phyloP scores from a whole-genome alignment of 108 stramenopile genomes.

The Seminavis robusta region DNA sequence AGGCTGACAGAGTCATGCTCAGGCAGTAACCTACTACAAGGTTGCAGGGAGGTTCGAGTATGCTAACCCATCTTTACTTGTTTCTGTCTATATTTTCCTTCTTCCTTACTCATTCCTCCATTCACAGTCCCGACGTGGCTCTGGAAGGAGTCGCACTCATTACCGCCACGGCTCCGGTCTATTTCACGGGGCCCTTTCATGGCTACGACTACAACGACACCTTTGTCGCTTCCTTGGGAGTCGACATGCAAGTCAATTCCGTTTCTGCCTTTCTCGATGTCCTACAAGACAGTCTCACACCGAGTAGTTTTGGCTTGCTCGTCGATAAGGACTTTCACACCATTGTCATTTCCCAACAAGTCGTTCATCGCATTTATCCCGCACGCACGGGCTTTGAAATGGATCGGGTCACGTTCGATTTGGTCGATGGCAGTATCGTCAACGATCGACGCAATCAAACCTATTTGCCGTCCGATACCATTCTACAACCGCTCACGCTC shows the following conservation, averaged over 20 bases:
- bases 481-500: slow-evolving; percentile 6
- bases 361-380: slow-evolving; percentile 17
- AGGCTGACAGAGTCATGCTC: too few relatives aligned
- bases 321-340: slow-evolving; percentile 12
- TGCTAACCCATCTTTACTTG: too few relatives aligned
- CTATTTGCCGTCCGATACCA: slow-evolving; percentile 31
- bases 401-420: too few relatives aligned
- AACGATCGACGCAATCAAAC: too few relatives aligned
- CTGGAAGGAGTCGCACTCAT: slow-evolving; percentile 12
- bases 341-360: slow-evolving; percentile 13
- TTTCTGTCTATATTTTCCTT: too few relatives aligned
- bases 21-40: too few relatives aligned
- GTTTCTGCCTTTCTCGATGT: slow-evolving; percentile 12
- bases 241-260: slow-evolving; percentile 18
- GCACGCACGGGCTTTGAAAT: slow-evolving; percentile 8
- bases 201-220: background rate
- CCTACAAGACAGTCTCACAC: slow-evolving; percentile 8
- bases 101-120: too few relatives aligned
- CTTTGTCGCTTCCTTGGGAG: slow-evolving; percentile 15
- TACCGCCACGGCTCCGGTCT: slow-evolving; percentile 21
- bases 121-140: slow-evolving; percentile 13
- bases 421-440: too few relatives aligned
- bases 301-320: slow-evolving; percentile 11
- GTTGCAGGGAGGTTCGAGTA: too few relatives aligned
- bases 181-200: slow-evolving; percentile 17